phyloP scores from a whole-genome alignment of 1,284 basidiomycete species.

The Ceratobasidium sp. region DNA sequence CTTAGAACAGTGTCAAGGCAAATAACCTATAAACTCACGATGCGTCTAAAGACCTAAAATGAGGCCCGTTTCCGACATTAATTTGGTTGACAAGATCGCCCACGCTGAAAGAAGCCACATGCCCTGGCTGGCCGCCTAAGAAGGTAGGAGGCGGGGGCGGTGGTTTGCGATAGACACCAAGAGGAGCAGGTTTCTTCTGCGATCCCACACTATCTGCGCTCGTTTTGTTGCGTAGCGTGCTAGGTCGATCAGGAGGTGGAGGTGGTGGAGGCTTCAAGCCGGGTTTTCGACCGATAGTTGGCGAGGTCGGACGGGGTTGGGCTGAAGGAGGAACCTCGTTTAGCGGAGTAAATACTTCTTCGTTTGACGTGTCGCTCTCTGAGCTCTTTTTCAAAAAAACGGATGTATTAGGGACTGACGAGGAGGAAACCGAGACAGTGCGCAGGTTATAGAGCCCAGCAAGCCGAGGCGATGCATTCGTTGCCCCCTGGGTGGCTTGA shows the following conservation, averaged over 20 bases:
- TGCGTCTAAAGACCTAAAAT: constrained; percentile 37
- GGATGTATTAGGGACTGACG: constrained; percentile 1
- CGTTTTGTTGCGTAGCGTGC: constrained; percentile 6
- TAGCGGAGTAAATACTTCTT: neutral
- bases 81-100: constrained; percentile 35
- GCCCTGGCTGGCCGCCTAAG: constrained; percentile 14
- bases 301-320: constrained; percentile 4
- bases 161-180: constrained; percentile 40
- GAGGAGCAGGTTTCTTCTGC: constrained; percentile 11
- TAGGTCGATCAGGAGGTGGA: constrained; percentile 30
- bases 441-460: constrained; percentile 24
- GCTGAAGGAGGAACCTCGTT: constrained; percentile 8
- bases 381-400: constrained; percentile 13
- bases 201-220: constrained; percentile 38
- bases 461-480: constrained; percentile 21
- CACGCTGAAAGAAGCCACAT: constrained; percentile 35
- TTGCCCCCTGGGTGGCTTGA: neutral
- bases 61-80: neutral
- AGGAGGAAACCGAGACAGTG: neutral
- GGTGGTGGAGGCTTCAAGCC: constrained; percentile 36
- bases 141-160: constrained; percentile 30
- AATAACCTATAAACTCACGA: constrained; percentile 25
- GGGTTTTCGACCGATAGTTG: constrained; percentile 16
- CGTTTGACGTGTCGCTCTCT: constrained; percentile 32
- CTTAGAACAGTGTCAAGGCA: constrained; percentile 1